These are phyloP conservation scores for Buddleja alternifolia DNA, from an alignment of 257 asterid genomes.

Conservation along the genomic window DNA sequence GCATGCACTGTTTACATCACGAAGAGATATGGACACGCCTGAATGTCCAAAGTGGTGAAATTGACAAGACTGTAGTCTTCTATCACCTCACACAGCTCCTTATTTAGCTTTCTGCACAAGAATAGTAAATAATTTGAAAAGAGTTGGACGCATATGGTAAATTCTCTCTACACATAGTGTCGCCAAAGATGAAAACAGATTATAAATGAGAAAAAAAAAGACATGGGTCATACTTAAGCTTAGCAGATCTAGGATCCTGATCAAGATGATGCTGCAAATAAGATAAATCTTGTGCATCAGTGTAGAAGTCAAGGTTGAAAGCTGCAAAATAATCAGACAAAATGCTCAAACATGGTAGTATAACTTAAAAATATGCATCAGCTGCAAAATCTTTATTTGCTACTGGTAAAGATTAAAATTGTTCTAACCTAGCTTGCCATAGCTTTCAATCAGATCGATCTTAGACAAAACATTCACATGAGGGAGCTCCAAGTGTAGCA, in stretches of 20 bases:
- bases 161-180: too few relatives aligned
- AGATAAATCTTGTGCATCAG: conserved; percentile 87
- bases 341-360: neutral
- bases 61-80: conserved; percentile 78
- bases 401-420: conserved; percentile 20
- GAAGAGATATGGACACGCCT: conserved; percentile 48
- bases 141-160: neutral
- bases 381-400: conserved; percentile 15
- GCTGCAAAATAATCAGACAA: conserved; percentile 55
- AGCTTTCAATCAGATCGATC: conserved; percentile 92
- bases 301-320: conserved; percentile 95
- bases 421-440: conserved; percentile 81
- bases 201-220: too few relatives aligned
- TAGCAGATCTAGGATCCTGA: conserved; percentile 91
- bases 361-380: conserved; percentile 25
- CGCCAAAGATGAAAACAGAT: too few relatives aligned
- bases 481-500: conserved; percentile 96
- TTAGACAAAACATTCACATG: conserved; percentile 94
- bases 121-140: neutral
- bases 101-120: conserved; percentile 78
- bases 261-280: conserved; percentile 81
- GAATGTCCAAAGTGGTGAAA: conserved; percentile 90
- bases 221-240: conserved; percentile 56
- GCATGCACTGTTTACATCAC: conserved; percentile 20
- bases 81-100: conserved; percentile 93